Percentiles rank a stretch among this genome's conserved stretches.
These are phyloP conservation scores for Pseudozyma sp. DNA, from an alignment of 1,284 basidiomycete genomes.

Conservation along the genomic window DNA sequence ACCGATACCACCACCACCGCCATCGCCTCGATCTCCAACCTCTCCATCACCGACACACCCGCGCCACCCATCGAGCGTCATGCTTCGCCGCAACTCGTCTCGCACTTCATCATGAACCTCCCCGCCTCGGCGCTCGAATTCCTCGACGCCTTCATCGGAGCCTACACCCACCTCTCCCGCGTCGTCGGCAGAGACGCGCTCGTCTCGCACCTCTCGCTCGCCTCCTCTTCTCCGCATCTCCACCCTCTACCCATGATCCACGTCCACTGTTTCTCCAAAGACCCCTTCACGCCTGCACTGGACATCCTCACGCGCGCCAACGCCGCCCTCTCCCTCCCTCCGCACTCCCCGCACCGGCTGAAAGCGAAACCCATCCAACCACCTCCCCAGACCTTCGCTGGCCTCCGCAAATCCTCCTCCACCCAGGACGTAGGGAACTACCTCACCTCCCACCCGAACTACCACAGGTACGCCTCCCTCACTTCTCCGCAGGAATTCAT, in stretches of 20 bases:
- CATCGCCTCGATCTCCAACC: not conserved
- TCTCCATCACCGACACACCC: not conserved
- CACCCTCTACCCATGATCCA: slow-evolving; percentile 80
- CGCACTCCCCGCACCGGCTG: slow-evolving; percentile 5
- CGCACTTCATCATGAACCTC: slow-evolving; percentile 97
- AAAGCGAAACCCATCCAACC: slow-evolving; percentile 21
- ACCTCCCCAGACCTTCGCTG: slow-evolving; percentile 32
- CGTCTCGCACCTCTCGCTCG: slow-evolving; percentile 18
- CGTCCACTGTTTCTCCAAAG: slow-evolving; percentile 95
- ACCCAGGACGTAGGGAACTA: slow-evolving; percentile 7
- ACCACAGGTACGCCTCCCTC: slow-evolving; percentile 6
- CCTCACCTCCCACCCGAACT: slow-evolving; percentile 29
- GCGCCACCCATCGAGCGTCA: not conserved
- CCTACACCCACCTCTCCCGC: slow-evolving; percentile 72
- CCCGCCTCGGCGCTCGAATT: slow-evolving; percentile 92
- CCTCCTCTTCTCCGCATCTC: slow-evolving; percentile 69
- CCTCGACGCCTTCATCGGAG: slow-evolving; percentile 85
- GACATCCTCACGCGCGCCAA: slow-evolving; percentile 63
- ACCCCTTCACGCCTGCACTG: slow-evolving; percentile 68
- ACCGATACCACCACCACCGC: not conserved
- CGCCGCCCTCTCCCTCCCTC: slow-evolving; percentile 33
- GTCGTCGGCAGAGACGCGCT: slow-evolving; percentile 69
- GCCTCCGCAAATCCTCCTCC: slow-evolving; percentile 21
- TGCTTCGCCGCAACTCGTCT: slow-evolving; percentile 52
- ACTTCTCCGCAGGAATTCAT: slow-evolving; percentile 3